These are phyloP conservation scores for Macrolepiota albuminosa DNA, from an alignment of 768 basidiomycete genomes.

Conservation along the genomic window DNA sequence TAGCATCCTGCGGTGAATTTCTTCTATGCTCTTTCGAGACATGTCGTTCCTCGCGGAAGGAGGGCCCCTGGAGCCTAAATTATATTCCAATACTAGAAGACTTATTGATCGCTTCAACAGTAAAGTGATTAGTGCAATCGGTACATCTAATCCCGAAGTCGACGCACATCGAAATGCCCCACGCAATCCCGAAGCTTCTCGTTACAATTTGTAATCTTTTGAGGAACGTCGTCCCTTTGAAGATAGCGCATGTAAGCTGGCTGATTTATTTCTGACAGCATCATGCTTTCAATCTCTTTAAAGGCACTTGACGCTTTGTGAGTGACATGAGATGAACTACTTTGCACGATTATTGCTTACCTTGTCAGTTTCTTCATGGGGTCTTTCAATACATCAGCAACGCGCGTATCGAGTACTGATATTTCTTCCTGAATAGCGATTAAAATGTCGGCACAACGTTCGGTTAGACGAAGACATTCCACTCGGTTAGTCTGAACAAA, in stretches of 20 bases:
- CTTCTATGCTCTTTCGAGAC: conserved; percentile 1
- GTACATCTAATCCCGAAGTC: neutral
- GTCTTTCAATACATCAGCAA: conserved; percentile 39
- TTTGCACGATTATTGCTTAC: conserved; percentile 25
- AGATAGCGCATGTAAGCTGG: conserved; percentile 75
- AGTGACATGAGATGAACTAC: neutral
- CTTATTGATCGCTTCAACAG: neutral
- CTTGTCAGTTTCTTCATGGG: conserved; percentile 48
- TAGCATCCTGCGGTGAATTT: conserved; percentile 13
- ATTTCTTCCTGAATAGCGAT: conserved; percentile 58
- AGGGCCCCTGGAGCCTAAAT: neutral
- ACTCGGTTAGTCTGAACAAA: conserved; percentile 54
- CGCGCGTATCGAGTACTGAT: conserved; percentile 43
- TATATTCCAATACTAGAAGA: conserved; percentile 3
- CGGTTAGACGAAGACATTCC: conserved; percentile 65
- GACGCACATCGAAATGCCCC: conserved; percentile 45
- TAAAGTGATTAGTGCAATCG: neutral
- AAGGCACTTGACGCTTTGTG: conserved; percentile 29
- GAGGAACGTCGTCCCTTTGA: conserved; percentile 61
- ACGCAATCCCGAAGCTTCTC: conserved; percentile 52
- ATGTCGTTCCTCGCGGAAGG: neutral
- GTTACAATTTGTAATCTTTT: conserved; percentile 49
- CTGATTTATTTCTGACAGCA: conserved; percentile 52
- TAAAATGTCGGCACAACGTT: conserved; percentile 66
- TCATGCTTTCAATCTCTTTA: conserved; percentile 38